Evolutionary conservation across 2,329 filamentous ascomycete genomes (phyloP).

Genomic region (Macrophomina phaseolina): DNA sequence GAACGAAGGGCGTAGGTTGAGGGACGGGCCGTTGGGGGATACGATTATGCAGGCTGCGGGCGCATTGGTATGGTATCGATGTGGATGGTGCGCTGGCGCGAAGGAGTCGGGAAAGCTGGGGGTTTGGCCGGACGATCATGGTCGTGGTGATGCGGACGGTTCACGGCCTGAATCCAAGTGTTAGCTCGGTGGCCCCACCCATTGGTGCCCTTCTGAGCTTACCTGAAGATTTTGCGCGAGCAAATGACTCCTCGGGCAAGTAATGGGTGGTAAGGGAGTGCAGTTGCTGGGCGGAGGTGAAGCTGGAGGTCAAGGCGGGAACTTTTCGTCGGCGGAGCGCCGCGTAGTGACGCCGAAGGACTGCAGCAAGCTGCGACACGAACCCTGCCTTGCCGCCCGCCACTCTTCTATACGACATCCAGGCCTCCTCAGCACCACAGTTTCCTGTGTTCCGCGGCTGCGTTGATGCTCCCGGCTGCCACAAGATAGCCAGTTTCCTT

Average conservation of each 20-base stretch:
- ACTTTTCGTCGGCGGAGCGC: constrained; percentile 27
- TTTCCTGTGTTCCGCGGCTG: neutral
- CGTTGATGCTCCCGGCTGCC: neutral
- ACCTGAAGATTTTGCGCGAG: neutral
- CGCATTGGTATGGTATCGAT: constrained; percentile 30
- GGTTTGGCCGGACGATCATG: constrained; percentile 42
- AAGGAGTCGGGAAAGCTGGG: constrained; percentile 17
- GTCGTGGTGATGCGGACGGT: constrained; percentile 27
- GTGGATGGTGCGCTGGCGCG: constrained; percentile 12
- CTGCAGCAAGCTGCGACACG: neutral
- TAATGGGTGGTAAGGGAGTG: neutral
- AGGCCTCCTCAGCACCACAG: neutral
- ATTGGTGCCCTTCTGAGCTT: neutral
- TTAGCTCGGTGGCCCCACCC: neutral
- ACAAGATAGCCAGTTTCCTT: neutral
- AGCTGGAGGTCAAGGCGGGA: constrained; percentile 24
- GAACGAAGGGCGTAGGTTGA: constrained; percentile 80
- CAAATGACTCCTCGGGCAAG: neutral
- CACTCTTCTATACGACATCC: neutral
- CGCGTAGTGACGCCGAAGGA: constrained; percentile 10
- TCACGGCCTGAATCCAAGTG: neutral
- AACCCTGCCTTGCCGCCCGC: neutral
- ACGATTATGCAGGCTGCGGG: constrained; percentile 46
- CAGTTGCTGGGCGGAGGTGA: constrained; percentile 12
- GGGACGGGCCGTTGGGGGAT: constrained; percentile 60